A percentile compares a stretch with the other conserved stretches of the same genome.
phyloP scores from a whole-genome alignment of 768 basidiomycete species.

The Coprinopsis strossmayeri region DNA sequence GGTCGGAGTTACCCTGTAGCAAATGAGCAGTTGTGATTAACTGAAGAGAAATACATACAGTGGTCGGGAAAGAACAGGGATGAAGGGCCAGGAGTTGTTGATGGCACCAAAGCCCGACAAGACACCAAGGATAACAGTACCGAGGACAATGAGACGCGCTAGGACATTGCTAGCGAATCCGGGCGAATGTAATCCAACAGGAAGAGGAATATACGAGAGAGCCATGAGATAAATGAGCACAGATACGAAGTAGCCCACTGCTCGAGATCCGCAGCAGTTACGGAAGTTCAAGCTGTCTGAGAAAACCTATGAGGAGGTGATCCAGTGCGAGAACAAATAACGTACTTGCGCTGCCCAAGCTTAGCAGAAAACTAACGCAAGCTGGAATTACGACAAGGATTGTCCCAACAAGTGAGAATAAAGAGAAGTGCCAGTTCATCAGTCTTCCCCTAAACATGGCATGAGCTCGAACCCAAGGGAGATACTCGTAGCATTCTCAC shows the following conservation, averaged over 20 bases:
- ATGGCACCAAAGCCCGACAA: slow-evolving; percentile 78
- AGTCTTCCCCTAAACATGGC: slow-evolving; percentile 50
- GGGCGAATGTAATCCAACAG: slow-evolving; percentile 34
- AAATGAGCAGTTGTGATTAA: background rate
- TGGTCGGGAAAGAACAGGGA: slow-evolving; percentile 33
- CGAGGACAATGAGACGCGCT: slow-evolving; percentile 66
- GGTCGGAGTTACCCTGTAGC: slow-evolving; percentile 31
- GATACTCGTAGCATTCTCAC: slow-evolving; percentile 29
- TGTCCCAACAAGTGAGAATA: slow-evolving; percentile 49
- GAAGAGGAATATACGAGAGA: slow-evolving; percentile 66
- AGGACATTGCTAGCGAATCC: slow-evolving; percentile 43
- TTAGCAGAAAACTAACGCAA: slow-evolving; percentile 53
- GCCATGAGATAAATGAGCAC: slow-evolving; percentile 50
- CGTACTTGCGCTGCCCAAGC: slow-evolving; percentile 28
- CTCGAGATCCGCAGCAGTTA: slow-evolving; percentile 24
- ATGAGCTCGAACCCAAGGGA: background rate
- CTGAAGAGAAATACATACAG: slow-evolving; percentile 14
- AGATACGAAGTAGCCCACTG: slow-evolving; percentile 41
- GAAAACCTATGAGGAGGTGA: background rate
- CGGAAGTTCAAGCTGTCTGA: slow-evolving; percentile 8
- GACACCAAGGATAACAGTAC: slow-evolving; percentile 71
- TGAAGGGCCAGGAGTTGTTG: slow-evolving; percentile 56
- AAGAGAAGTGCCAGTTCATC: slow-evolving; percentile 63
- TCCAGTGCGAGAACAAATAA: too few relatives aligned
- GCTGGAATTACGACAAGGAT: slow-evolving; percentile 66